Evolutionary conservation across 2,329 filamentous ascomycete genomes (phyloP), one percentile per base, ranked within the genome.

Genomic region (Stemphylium beticola): DNA sequence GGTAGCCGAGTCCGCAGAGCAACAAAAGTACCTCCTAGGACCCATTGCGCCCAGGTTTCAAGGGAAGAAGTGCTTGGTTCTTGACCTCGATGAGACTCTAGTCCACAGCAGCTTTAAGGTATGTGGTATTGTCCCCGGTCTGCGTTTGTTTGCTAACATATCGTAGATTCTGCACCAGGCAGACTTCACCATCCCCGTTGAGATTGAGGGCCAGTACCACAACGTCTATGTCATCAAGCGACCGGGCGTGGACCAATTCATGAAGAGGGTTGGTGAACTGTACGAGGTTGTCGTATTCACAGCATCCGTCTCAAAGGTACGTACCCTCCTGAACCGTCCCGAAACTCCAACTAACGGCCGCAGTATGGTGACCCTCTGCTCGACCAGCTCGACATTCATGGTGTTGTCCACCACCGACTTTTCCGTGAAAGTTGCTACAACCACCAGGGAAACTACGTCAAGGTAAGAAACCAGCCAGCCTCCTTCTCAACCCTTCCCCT

Each of bases 41-140:
- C 88, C 93, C 0, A 85, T 93, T 62, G 82, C 87, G 36, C 88
- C 91, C 22, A 88, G 91, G 65, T 86, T 95, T 67, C 87, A 89
- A 75, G 92, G 92, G 24, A 88, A 91, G 72, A 99, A 99, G 77
- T 99, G 95, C 68, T 80, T 99, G 36, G 93, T 99, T 15, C 83
- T 99, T 40, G 95, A 99, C 79, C 81, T 99, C 57, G 95, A 99
- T 66, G 95, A 99, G 77, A 99, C 95, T 1, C 79, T 99, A 47
- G 95, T 99, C 20, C 95, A 99, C 79, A 98, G 95, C 76, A 98
- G 95, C 66, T 99, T 99, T 79, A 99, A 99, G 85, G 93, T 96
- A 77, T 65, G 80, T 50, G 8, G 5, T 11, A 7, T 29, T 15
- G 17, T 9, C 17, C 40, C 14, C 4, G 17, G 7, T 29, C 10